Percentiles rank a stretch among this genome's conserved stretches.
These are phyloP conservation scores for Russula griseocarnosa DNA, from an alignment of 768 basidiomycete species.

Conservation along the genomic window DNA sequence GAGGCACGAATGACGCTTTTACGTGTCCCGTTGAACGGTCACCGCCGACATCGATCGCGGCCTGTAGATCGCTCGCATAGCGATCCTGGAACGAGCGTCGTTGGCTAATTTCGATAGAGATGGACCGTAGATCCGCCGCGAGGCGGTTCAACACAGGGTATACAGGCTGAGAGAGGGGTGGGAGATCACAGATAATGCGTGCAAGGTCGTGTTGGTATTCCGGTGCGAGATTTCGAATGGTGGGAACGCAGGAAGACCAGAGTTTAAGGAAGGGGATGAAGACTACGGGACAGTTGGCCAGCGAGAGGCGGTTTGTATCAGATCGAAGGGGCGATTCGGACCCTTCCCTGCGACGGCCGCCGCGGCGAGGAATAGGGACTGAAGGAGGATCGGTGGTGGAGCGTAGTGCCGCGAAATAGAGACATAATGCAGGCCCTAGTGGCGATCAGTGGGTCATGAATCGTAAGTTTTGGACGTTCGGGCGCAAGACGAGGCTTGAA, in stretches of 20 bases:
- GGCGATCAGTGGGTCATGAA: background rate
- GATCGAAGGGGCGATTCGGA: constrained; percentile 47
- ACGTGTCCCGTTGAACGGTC: constrained; percentile 33
- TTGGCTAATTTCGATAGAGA: constrained; percentile 85
- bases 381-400: constrained; percentile 73
- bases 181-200: constrained; percentile 66
- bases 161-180: constrained; percentile 40
- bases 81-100: constrained; percentile 78
- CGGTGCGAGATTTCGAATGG: constrained; percentile 57
- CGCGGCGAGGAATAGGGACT: constrained; percentile 66
- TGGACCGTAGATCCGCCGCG: constrained; percentile 76
- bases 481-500: background rate
- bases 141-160: constrained; percentile 51
- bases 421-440: constrained; percentile 63
- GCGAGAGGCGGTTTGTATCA: constrained; percentile 47
- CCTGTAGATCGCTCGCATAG: constrained; percentile 71
- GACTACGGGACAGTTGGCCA: constrained; percentile 61
- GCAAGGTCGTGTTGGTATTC: constrained; percentile 80
- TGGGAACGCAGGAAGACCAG: constrained; percentile 64
- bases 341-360: constrained; percentile 10
- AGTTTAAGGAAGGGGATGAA: constrained; percentile 69
- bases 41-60: constrained; percentile 64
- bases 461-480: background rate
- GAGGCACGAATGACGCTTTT: constrained; percentile 65
- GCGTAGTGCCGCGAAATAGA: constrained; percentile 80